These are phyloP conservation scores for Xylaria intraflava DNA, from an alignment of 495 filamentous ascomycete species.

Conservation along the genomic window DNA sequence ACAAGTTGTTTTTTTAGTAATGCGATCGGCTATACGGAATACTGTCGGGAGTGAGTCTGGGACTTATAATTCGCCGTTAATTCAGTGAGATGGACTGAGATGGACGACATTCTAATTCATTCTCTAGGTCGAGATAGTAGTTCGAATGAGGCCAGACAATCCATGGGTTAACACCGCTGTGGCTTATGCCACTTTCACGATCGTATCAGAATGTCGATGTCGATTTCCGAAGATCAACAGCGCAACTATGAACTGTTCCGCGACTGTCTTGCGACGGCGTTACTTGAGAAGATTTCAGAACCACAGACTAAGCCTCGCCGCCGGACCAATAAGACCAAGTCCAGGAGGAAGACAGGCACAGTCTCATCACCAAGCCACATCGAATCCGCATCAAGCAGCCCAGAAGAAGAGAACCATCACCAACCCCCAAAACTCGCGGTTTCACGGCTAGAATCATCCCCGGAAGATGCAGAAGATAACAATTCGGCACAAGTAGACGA, in stretches of 20 bases:
- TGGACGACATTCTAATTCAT: too few species aligned
- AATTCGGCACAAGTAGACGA: slow-evolving; percentile 45
- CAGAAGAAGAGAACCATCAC: neutral
- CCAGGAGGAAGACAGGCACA: slow-evolving; percentile 31
- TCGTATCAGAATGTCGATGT: slow-evolving; percentile 4
- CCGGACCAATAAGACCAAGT: slow-evolving; percentile 33
- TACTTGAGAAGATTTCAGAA: slow-evolving; percentile 45
- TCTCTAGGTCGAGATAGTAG: too few species aligned
- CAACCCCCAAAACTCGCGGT: neutral
- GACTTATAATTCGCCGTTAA: too few species aligned
- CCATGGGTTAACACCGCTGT: too few species aligned
- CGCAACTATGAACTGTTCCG: slow-evolving; percentile 63
- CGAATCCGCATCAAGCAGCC: slow-evolving; percentile 1
- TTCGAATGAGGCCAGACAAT: too few species aligned
- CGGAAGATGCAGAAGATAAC: slow-evolving; percentile 14
- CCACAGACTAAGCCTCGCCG: slow-evolving; percentile 38
- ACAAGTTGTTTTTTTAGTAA: too few species aligned
- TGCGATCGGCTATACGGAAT: too few species aligned
- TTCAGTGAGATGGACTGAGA: too few species aligned
- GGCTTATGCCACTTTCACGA: neutral
- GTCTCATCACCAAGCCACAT: slow-evolving; percentile 13
- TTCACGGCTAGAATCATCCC: neutral
- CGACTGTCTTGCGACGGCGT: slow-evolving; percentile 50
- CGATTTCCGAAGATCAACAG: slow-evolving; percentile 17
- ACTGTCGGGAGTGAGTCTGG: too few species aligned